phyloP scores from a whole-genome alignment of 1,284 basidiomycete species.

The Microstroma glucosiphilum region DNA sequence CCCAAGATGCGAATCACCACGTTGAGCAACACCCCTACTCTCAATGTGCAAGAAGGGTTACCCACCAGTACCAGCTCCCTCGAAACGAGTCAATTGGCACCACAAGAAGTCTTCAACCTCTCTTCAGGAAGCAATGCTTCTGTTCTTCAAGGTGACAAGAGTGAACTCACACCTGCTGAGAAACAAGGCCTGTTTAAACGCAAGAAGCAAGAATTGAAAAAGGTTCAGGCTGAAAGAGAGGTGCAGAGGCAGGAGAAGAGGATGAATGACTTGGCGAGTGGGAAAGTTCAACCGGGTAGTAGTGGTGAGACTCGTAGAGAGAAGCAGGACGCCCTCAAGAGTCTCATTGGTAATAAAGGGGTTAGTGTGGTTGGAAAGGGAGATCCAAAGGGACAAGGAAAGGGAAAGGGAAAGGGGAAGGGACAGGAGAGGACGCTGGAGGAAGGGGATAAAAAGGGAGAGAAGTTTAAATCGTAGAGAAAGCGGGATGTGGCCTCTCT shows the following conservation, averaged over 20 bases:
- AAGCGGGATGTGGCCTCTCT: too few species aligned
- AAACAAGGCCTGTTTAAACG: conserved; percentile 58
- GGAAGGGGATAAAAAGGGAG: conserved; percentile 3
- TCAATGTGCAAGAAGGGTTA: conserved; percentile 82
- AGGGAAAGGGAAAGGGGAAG: conserved; percentile 4
- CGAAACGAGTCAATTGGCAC: conserved; percentile 75
- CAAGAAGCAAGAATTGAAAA: conserved; percentile 61
- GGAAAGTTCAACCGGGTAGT: conserved; percentile 7
- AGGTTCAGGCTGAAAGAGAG: conserved; percentile 62
- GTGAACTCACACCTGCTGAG: conserved; percentile 78
- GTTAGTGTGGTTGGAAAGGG: conserved; percentile 35
- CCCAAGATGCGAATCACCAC: conserved; percentile 85
- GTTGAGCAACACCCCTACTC: conserved; percentile 72
- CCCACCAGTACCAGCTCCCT: conserved; percentile 73
- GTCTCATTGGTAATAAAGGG: conserved; percentile 44
- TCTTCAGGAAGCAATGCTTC: conserved; percentile 21
- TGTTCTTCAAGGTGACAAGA: conserved; percentile 53
- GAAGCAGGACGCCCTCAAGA: conserved; percentile 46
- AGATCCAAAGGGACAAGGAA: not conserved
- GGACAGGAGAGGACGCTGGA: not conserved
- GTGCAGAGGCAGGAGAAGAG: conserved; percentile 63
- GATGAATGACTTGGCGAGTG: conserved; percentile 56
- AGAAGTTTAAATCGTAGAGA: not conserved
- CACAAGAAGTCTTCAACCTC: conserved; percentile 73
- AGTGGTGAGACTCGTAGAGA: conserved; percentile 19